A percentile compares a stretch with the other conserved stretches of the same genome.
Conservation (phyloP, 495 filamentous ascomycete genomes). For the Aspergillus ostianus region DNA sequence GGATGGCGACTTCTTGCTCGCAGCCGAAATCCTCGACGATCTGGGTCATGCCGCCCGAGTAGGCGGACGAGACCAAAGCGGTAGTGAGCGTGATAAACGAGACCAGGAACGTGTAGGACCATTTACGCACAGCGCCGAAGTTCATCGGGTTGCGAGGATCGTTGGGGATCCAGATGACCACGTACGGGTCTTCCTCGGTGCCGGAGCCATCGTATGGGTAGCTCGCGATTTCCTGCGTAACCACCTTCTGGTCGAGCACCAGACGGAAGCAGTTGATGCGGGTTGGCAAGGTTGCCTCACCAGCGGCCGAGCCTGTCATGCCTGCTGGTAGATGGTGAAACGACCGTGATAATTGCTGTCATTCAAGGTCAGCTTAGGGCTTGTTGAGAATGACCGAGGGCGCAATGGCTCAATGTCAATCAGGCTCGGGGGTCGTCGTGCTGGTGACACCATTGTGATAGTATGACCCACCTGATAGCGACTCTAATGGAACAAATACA, state of each 20-base stretch:
- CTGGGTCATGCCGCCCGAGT: constrained; percentile 62
- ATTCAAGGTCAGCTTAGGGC: not conserved
- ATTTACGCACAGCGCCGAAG: constrained; percentile 57
- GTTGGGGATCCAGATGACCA: constrained; percentile 63
- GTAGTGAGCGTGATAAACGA: constrained; percentile 67
- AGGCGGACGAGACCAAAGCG: constrained; percentile 71
- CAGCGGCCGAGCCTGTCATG: constrained; percentile 4
- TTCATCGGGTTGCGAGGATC: constrained; percentile 67
- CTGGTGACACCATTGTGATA: not conserved
- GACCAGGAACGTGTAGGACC: constrained; percentile 59
- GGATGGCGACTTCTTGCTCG: constrained; percentile 44
- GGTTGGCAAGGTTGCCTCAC: constrained; percentile 25
- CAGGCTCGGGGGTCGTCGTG: not conserved
- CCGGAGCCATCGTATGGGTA: constrained; percentile 61
- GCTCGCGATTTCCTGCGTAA: constrained; percentile 51
- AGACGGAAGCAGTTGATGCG: constrained; percentile 38
- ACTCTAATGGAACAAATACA: not conserved
- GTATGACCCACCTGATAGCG: not conserved
- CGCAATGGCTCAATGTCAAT: not conserved
- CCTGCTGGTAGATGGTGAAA: not conserved
- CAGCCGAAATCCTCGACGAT: constrained; percentile 47
- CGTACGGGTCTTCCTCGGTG: constrained; percentile 64
- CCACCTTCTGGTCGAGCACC: constrained; percentile 46
- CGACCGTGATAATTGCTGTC: not conserved
- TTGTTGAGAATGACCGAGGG: not conserved